Percentiles rank a stretch among this genome's conserved stretches.
phyloP scores from a whole-genome alignment of 345 rosid genomes.

The Limnanthes douglasii region DNA sequence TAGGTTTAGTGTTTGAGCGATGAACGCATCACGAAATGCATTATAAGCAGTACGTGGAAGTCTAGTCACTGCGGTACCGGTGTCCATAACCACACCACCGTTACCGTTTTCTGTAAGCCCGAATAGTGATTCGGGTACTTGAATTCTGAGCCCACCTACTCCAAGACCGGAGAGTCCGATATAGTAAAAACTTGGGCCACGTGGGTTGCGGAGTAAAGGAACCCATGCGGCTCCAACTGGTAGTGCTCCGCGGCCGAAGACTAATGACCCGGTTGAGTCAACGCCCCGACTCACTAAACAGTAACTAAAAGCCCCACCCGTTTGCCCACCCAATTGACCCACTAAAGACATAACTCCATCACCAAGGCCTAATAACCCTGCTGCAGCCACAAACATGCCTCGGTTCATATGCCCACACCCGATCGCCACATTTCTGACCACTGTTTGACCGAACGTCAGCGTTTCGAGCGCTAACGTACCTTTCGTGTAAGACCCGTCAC shows the following conservation, averaged over 20 bases:
- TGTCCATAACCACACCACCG: slow-evolving; percentile 97
- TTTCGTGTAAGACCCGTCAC: slow-evolving; percentile 90
- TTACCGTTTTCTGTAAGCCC: slow-evolving; percentile 33
- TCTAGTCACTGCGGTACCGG: slow-evolving; percentile 91
- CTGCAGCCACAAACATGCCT: slow-evolving; percentile 94
- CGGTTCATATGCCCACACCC: slow-evolving; percentile 88
- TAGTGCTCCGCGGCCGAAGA: slow-evolving; percentile 62
- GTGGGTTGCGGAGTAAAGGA: slow-evolving; percentile 64
- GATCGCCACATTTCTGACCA: slow-evolving; percentile 58
- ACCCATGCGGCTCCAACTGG: slow-evolving; percentile 96
- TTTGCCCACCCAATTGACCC: slow-evolving; percentile 78
- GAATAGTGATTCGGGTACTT: slow-evolving; percentile 45
- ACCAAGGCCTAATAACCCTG: slow-evolving; percentile 83
- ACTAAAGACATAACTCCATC: slow-evolving; percentile 85
- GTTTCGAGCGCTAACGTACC: slow-evolving; percentile 86
- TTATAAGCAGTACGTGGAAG: slow-evolving; percentile 52
- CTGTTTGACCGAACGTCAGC: slow-evolving; percentile 46
- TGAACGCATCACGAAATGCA: slow-evolving; percentile 57
- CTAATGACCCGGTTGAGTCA: slow-evolving; percentile 53
- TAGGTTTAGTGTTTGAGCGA: slow-evolving; percentile 50
- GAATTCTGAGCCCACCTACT: slow-evolving; percentile 49
- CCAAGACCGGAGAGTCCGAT: slow-evolving; percentile 74
- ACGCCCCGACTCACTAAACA: slow-evolving; percentile 71
- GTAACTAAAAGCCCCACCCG: slow-evolving; percentile 83
- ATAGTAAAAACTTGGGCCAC: slow-evolving; percentile 65